Evolutionary conservation across 2,329 filamentous ascomycete genomes (phyloP).

Genomic region (Trichocomaceae sp.): DNA sequence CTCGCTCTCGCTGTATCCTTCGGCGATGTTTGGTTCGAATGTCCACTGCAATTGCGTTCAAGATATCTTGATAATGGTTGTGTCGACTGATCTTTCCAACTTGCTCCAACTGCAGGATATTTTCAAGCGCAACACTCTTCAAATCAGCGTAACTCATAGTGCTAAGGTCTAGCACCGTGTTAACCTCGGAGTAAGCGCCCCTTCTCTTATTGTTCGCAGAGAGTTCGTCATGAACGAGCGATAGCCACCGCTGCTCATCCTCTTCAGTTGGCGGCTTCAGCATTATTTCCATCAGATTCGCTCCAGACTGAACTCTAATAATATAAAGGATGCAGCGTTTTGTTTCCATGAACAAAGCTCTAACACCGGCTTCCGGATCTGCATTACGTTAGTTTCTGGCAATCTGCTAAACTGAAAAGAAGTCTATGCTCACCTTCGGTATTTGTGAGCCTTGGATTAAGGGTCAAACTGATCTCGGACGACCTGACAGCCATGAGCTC

Average conservation of each 20-base stretch:
- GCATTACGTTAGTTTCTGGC: constrained; percentile 13
- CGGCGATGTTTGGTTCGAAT: constrained; percentile 95
- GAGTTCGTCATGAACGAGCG: constrained; percentile 76
- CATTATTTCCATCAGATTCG: constrained; percentile 90
- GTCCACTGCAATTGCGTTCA: constrained; percentile 93
- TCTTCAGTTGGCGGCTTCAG: constrained; percentile 80
- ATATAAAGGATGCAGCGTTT: constrained; percentile 97
- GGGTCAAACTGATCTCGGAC: constrained; percentile 81
- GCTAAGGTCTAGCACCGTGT: constrained; percentile 78
- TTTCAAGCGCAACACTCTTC: constrained; percentile 88
- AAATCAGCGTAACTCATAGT: constrained; percentile 84
- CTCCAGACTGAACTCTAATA: constrained; percentile 87
- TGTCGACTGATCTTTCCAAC: constrained; percentile 75
- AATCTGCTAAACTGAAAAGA: background rate
- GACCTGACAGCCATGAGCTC: constrained; percentile 83
- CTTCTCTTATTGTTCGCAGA: constrained; percentile 60
- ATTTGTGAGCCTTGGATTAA: constrained; percentile 84
- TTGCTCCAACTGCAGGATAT: constrained; percentile 82
- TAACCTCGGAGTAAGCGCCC: constrained; percentile 82
- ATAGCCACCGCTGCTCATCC: constrained; percentile 83
- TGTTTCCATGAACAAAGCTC: constrained; percentile 94
- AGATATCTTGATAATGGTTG: constrained; percentile 94
- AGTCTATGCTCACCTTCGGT: constrained; percentile 54
- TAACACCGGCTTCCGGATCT: constrained; percentile 88
- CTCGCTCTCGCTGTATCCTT: constrained; percentile 81